A percentile compares a stretch with the other conserved stretches of the same genome.
Evolutionary conservation across 2,329 filamentous ascomycete genomes (phyloP).

Genomic region (Septoria linicola): DNA sequence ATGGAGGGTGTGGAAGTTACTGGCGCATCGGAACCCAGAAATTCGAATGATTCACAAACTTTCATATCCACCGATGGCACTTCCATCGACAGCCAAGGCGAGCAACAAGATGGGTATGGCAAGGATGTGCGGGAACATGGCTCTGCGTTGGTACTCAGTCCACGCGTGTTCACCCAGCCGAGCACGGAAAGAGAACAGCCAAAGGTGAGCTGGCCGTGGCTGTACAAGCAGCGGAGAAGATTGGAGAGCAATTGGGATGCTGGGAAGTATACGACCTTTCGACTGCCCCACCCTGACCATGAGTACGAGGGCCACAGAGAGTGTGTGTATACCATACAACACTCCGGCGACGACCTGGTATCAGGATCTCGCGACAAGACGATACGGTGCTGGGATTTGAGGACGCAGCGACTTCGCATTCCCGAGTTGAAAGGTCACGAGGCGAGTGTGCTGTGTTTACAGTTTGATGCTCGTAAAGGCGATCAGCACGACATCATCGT

Average conservation of each 20-base stretch:
- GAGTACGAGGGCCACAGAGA: conserved; percentile 82
- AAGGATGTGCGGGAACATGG: not conserved
- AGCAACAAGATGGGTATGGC: not conserved
- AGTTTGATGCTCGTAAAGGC: conserved; percentile 79
- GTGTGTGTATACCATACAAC: conserved; percentile 94
- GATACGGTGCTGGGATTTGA: conserved; percentile 85
- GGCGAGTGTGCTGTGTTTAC: conserved; percentile 88
- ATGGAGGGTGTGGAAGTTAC: conserved; percentile 28
- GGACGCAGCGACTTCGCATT: conserved; percentile 73
- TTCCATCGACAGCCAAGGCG: not conserved
- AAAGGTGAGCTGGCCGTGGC: conserved; percentile 85
- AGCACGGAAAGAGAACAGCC: conserved; percentile 40
- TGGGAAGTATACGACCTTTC: conserved; percentile 80
- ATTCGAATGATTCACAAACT: not conserved
- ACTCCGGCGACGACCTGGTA: conserved; percentile 78
- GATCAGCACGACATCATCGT: conserved; percentile 83
- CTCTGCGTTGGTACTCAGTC: conserved; percentile 15
- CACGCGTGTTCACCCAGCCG: conserved; percentile 17
- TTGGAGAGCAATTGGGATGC: conserved; percentile 90
- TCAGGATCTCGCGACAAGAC: conserved; percentile 89
- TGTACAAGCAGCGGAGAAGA: conserved; percentile 82
- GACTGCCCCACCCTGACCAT: conserved; percentile 79
- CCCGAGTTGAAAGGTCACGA: conserved; percentile 69
- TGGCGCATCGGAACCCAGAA: not conserved
- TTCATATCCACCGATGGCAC: not conserved